A percentile compares a stretch with the other conserved stretches of the same genome.
Conservation (phyloP, 306 rosid species). For the Acacia melanoxylon region DNA sequence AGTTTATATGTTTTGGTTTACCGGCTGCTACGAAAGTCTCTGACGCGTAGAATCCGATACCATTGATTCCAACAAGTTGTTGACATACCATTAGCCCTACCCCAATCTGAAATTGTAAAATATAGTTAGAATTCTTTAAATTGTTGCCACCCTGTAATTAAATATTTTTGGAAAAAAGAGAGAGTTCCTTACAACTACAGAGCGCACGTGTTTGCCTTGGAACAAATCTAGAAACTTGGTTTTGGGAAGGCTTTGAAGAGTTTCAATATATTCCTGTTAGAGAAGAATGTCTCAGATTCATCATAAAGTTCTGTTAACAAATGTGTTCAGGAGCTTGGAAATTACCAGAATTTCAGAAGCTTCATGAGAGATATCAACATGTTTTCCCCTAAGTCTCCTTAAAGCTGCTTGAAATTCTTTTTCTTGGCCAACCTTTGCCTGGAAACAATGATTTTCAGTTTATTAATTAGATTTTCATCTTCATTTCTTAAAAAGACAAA, state of each 20-base stretch:
- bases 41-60: slow-evolving; percentile 66
- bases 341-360: slow-evolving; percentile 68
- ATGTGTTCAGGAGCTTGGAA: slow-evolving; percentile 25
- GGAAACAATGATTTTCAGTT: slow-evolving; percentile 23
- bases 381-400: slow-evolving; percentile 59
- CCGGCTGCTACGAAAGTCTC: slow-evolving; percentile 73
- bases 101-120: slow-evolving; percentile 56
- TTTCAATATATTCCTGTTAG: slow-evolving; percentile 66
- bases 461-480: neutral
- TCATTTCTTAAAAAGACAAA: neutral
- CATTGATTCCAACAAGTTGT: slow-evolving; percentile 81
- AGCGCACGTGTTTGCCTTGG: slow-evolving; percentile 56
- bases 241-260: slow-evolving; percentile 60
- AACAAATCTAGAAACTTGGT: slow-evolving; percentile 58
- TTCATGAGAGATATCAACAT: slow-evolving; percentile 61
- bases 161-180: slow-evolving; percentile 22
- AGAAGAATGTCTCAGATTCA: slow-evolving; percentile 4
- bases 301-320: neutral
- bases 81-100: slow-evolving; percentile 81
- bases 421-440: slow-evolving; percentile 67
- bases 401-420: slow-evolving; percentile 60
- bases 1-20: slow-evolving; percentile 19
- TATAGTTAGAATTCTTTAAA: slow-evolving; percentile 23
- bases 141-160: neutral
- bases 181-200: slow-evolving; percentile 58